Percentiles rank a stretch among this genome's conserved stretches.
phyloP scores from a whole-genome alignment of 192 early-diverging fungal genomes.

The Backusella australiensis region DNA sequence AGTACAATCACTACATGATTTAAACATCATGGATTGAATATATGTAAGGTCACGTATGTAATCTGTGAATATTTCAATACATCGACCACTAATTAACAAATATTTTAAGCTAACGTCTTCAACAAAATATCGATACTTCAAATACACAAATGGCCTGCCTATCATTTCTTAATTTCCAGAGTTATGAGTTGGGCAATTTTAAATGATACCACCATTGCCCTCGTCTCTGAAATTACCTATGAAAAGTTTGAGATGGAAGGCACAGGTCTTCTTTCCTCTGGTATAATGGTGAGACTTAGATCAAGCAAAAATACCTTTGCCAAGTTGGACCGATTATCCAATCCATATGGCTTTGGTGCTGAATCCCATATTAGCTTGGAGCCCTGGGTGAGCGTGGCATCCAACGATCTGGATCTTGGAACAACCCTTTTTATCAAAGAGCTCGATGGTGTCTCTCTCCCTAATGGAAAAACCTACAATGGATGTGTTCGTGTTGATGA shows the following conservation, averaged over 20 bases:
- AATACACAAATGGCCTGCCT: not conserved
- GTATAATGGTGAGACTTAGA: slow-evolving; percentile 28
- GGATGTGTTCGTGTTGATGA: slow-evolving; percentile 44
- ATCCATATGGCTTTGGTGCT: slow-evolving; percentile 27
- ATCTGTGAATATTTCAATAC: not conserved
- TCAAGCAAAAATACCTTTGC: not conserved
- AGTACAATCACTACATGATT: not conserved
- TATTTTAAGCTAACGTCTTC: no score
- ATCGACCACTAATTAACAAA: not conserved
- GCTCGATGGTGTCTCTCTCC: slow-evolving; percentile 30
- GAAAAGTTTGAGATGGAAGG: slow-evolving; percentile 41
- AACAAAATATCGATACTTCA: not conserved
- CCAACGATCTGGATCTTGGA: slow-evolving; percentile 35
- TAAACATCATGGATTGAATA: not conserved
- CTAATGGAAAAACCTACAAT: slow-evolving; percentile 39
- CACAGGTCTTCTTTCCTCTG: slow-evolving; percentile 28
- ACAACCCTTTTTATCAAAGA: slow-evolving; percentile 31
- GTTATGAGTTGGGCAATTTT: not conserved
- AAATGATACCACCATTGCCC: slow-evolving; percentile 18
- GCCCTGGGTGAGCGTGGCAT: slow-evolving; percentile 39
- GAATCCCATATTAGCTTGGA: slow-evolving; percentile 20
- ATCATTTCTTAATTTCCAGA: not conserved
- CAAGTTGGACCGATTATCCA: slow-evolving; percentile 16
- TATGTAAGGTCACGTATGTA: not conserved
- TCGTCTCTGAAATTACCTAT: slow-evolving; percentile 27